A percentile compares a stretch with the other conserved stretches of the same genome.
These are phyloP conservation scores for Aureobasidium pullulans DNA, from an alignment of 2,329 filamentous ascomycete genomes.

Conservation along the genomic window DNA sequence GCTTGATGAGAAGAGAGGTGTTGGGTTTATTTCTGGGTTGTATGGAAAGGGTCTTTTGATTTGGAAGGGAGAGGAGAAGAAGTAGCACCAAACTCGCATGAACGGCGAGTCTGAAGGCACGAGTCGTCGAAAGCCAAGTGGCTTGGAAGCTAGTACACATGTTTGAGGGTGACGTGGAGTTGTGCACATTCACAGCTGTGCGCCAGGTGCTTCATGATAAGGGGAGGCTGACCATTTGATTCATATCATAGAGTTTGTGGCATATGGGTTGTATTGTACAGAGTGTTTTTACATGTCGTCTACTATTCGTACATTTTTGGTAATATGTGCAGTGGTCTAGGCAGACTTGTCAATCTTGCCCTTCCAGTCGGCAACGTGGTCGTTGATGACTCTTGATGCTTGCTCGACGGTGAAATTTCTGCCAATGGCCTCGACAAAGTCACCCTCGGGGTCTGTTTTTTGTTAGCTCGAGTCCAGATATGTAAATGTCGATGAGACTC, in stretches of 20 bases:
- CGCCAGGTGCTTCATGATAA: too few species aligned
- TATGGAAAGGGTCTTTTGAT: constrained; percentile 36
- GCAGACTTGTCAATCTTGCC: constrained; percentile 44
- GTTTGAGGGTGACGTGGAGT: too few species aligned
- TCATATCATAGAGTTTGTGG: too few species aligned
- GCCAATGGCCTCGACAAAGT: constrained; percentile 95
- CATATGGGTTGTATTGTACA: neutral
- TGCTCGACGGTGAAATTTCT: constrained; percentile 87
- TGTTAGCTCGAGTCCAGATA: neutral
- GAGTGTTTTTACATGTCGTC: constrained; percentile 2
- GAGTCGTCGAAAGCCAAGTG: too few species aligned
- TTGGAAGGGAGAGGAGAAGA: constrained; percentile 21
- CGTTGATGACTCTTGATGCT: constrained; percentile 73
- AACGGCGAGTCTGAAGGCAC: too few species aligned
- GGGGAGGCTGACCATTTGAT: too few species aligned
- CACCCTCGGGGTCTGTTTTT: constrained; percentile 73
- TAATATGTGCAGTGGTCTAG: neutral
- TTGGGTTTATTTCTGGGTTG: constrained; percentile 32
- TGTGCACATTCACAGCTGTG: too few species aligned
- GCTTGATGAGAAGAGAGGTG: constrained; percentile 29
- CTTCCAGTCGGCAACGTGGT: constrained; percentile 76
- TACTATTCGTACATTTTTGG: neutral
- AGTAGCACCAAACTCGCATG: neutral
- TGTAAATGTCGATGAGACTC: constrained; percentile 25
- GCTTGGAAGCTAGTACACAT: too few species aligned